phyloP scores from a whole-genome alignment of 31 red algal species.

The Asparagopsis taxiformis region DNA sequence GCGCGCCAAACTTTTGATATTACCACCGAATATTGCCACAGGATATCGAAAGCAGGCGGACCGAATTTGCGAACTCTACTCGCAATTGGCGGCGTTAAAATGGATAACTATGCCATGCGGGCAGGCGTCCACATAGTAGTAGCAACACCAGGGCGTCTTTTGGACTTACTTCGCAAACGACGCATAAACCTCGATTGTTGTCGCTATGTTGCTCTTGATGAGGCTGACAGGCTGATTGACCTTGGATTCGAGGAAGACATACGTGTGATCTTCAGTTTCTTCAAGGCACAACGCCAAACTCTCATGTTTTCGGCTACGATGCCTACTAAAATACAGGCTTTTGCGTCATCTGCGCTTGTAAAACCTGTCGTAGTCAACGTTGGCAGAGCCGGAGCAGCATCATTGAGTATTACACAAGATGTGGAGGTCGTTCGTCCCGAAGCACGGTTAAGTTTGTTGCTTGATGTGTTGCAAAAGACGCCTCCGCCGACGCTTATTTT shows the following conservation, averaged over 20 bases:
- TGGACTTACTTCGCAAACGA: constrained; percentile 71
- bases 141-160: constrained; percentile 83
- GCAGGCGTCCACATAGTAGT: constrained; percentile 74
- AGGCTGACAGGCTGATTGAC: constrained; percentile 91
- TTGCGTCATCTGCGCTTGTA: constrained; percentile 86
- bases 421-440: constrained; percentile 65
- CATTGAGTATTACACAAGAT: constrained; percentile 77
- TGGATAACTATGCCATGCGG: constrained; percentile 48
- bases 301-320: constrained; percentile 96
- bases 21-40: constrained; percentile 33
- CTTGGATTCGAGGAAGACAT: constrained; percentile 91
- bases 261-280: constrained; percentile 87
- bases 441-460: constrained; percentile 60
- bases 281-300: constrained; percentile 81
- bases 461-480: constrained; percentile 80
- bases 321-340: constrained; percentile 83
- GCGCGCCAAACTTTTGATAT: constrained; percentile 85
- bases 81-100: constrained; percentile 70
- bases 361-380: constrained; percentile 83
- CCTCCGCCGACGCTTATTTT: constrained; percentile 88
- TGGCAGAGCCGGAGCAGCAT: constrained; percentile 80
- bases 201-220: constrained; percentile 75
- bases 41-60: constrained; percentile 11
- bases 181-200: constrained; percentile 66
- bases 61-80: constrained; percentile 60